Base-by-base conservation (phyloP, 192 early-diverging fungal genomes). In the Bifiguratus adelaidae region DNA sequence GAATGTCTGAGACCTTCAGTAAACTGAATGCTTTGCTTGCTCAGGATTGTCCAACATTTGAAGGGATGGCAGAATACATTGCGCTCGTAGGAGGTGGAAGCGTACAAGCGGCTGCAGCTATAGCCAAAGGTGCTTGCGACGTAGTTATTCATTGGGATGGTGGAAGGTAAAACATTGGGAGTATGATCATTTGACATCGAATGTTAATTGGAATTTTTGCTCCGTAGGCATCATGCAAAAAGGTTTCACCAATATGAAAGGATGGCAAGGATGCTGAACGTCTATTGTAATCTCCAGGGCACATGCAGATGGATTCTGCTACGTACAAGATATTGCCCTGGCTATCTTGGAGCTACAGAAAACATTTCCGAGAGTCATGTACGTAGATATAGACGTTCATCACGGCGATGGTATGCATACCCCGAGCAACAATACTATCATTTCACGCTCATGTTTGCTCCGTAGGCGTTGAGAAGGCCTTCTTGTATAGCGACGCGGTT, bases 281-380 rank as follows among this genome's bases (percentile, higher is more conserved):
- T 15, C 15, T 15, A 34, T 13, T 34, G 32, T 15, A 15, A 34
- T 34, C 11, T 60, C 85, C 87, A 40, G 79, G 32, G 41, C 49
- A 32, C 77, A 80, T 44, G 89, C 90, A 0, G 70, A 81, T n/a
- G 92, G 92, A 4, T 95, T 93, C 61, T 95, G 92, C 58, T 89
- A 88, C 52, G 81, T 94, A 30, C 91, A 91, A 56, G 92, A 95
- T 43, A 83, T 91, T 43, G 87, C 89, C 1, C 55, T 95, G 12
- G 87, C 80, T 3, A 92, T 92, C 24, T 75, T 95, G 34, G 80
- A 77, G 46, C 76, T 95, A 26, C 75, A 71, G 37, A 71, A 56
- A n/a, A 53, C 41, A 2, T 78, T 84, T 50, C 57, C 69, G 20
- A 67, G 73, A 7, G 83, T 95, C 15, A 73, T 95, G 41, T 93